Evolutionary conservation across 129 eudicot species (phyloP).

Genomic region (Arctium lappa): DNA sequence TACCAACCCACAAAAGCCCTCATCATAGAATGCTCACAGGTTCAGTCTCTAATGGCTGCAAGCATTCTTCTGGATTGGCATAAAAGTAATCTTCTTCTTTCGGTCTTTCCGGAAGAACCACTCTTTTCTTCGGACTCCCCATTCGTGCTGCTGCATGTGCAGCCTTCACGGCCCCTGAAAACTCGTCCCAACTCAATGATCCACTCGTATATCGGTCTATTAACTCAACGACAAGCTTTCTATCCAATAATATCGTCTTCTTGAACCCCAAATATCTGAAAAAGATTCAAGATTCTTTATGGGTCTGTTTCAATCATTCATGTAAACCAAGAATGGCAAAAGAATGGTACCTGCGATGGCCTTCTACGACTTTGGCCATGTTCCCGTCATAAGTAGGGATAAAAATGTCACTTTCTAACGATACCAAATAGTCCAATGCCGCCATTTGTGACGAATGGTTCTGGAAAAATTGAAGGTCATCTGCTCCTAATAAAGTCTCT

Average conservation of each 20-base stretch:
- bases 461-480: conserved; percentile 69
- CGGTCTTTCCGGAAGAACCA: conserved; percentile 75
- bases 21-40: conserved; percentile 30
- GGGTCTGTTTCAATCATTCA: neutral
- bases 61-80: conserved; percentile 85
- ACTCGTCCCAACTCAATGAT: conserved; percentile 72
- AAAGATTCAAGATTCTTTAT: neutral
- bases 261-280: conserved; percentile 80
- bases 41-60: conserved; percentile 46
- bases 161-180: conserved; percentile 65
- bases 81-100: conserved; percentile 94
- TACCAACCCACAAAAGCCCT: neutral
- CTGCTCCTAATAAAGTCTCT: conserved; percentile 72
- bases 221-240: conserved; percentile 66
- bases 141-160: conserved; percentile 53
- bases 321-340: neutral
- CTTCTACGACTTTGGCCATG: conserved; percentile 97
- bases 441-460: conserved; percentile 98
- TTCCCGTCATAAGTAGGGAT: conserved; percentile 93
- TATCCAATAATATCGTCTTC: conserved; percentile 69
- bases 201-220: conserved; percentile 70
- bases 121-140: conserved; percentile 68
- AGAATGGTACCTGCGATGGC: conserved; percentile 78
- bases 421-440: conserved; percentile 88
- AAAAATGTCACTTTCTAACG: conserved; percentile 89